Evolutionary conservation across 805 yeast genomes (phyloP).

Genomic region (Metschnikowia henanensis): DNA sequence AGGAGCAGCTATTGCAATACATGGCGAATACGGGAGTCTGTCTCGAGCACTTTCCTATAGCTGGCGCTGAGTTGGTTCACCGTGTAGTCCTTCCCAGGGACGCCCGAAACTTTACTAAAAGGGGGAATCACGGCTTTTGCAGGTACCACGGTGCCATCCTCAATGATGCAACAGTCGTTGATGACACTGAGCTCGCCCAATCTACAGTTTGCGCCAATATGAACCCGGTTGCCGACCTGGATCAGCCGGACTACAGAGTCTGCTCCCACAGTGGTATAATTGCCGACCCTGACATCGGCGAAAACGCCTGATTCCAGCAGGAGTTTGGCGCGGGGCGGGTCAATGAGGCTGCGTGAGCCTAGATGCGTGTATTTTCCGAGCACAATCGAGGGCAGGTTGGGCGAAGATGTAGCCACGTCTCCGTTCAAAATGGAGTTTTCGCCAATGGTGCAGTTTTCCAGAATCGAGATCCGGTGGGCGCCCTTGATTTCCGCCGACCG

Average conservation of each 20-base stretch:
- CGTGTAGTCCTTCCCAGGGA: slow-evolving; percentile 33
- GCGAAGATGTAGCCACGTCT: slow-evolving; percentile 23
- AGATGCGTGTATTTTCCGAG: slow-evolving; percentile 50
- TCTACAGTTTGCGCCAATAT: slow-evolving; percentile 42
- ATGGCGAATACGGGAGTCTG: slow-evolving; percentile 29
- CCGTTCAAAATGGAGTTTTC: slow-evolving; percentile 36
- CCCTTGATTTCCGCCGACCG: slow-evolving; percentile 43
- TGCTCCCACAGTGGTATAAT: slow-evolving; percentile 44
- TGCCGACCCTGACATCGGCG: slow-evolving; percentile 39
- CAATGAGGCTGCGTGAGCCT: slow-evolving; percentile 25
- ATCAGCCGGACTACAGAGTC: slow-evolving; percentile 33
- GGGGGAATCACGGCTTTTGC: slow-evolving; percentile 50
- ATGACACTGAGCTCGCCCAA: slow-evolving; percentile 39
- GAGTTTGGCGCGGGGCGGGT: slow-evolving; percentile 26
- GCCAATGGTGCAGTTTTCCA: slow-evolving; percentile 47
- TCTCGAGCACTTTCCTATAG: slow-evolving; percentile 37
- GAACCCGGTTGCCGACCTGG: slow-evolving; percentile 49
- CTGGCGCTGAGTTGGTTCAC: slow-evolving; percentile 29
- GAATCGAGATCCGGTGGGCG: slow-evolving; percentile 42
- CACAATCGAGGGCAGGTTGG: slow-evolving; percentile 29
- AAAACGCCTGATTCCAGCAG: neutral
- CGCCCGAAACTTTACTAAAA: slow-evolving; percentile 45
- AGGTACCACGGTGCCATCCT: slow-evolving; percentile 42
- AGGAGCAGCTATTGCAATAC: slow-evolving; percentile 7
- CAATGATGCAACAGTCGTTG: slow-evolving; percentile 53